Base-by-base conservation (phyloP, 306 rosid species). In the Ormosia emarginata region DNA sequence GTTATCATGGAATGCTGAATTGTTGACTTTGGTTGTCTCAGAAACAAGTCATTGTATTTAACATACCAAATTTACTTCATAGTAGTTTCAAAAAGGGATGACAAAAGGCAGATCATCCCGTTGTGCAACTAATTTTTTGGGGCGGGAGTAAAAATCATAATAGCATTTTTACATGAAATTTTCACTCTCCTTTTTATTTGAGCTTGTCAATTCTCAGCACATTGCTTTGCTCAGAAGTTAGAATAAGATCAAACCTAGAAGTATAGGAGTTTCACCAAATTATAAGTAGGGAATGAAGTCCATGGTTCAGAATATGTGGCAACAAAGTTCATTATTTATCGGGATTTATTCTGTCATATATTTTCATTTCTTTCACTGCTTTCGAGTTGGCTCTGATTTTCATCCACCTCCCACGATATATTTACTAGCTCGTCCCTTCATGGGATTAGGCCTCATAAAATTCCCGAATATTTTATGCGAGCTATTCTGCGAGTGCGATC, bases 101-200 rank as follows among this genome's bases (percentile, higher is more conserved):
- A 66, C 78, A 47, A 71, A 78, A 15, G 14, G 33, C 56, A 40
- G 47, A 39, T 69, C 67, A 67, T 79, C 68, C 30, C 53, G 62
- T 64, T 82, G 85, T 83, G 89, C 82, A 71, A 55, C 67, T 78
- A 78, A 76, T 18, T 40, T 74, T 68, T 74, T 55, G 81, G 43
- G 59, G 39, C 15, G 41, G 55, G 69, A 63, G 58, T 69, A 61
- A 80, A 73, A 59, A 30, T 62, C 24, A 65, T 30, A n/a, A 46
- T 41, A 11, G 71, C 68, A 37, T 71, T 63, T 39, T 40, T 63
- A 75, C 10, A 29, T 47, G 33, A 43, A 29, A 63, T 40, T 14
- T n/a, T 74, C 83, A 24, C 4, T 46, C 52, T 66, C 15, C 29
- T 39, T 12, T 71, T 74, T 62, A 46, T 36, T 62, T 70, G 2